A percentile compares a stretch with the other conserved stretches of the same genome.
Conservation (phyloP, 2,329 filamentous ascomycete genomes). For the Fusarium sacchari region DNA sequence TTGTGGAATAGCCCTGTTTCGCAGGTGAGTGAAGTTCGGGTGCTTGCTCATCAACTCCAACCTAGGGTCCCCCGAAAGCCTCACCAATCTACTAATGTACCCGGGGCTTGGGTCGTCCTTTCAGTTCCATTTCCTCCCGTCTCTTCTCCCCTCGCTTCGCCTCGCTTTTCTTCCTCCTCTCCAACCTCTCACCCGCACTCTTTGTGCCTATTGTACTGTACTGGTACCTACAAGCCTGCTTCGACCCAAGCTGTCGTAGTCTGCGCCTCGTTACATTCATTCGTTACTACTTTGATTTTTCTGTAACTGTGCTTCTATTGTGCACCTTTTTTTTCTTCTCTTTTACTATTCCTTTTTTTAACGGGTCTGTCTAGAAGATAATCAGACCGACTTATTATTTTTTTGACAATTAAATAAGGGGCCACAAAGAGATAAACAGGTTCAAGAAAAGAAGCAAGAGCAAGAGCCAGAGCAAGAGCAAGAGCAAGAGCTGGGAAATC, state of each 20-base stretch:
- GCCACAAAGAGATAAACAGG: conserved; percentile 12
- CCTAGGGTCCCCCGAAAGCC: conserved; percentile 26
- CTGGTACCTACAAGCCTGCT: conserved; percentile 26
- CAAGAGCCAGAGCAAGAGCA: neutral
- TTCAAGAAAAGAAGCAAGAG: conserved; percentile 23
- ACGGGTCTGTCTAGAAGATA: conserved; percentile 29
- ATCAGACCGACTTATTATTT: conserved; percentile 9
- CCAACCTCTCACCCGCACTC: conserved; percentile 29
- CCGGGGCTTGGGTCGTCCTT: conserved; percentile 6
- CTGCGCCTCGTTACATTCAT: conserved; percentile 37
- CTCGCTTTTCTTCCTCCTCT: conserved; percentile 15
- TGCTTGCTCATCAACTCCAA: conserved; percentile 23
- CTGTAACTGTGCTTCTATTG: conserved; percentile 2
- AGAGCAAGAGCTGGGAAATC: conserved; percentile 21
- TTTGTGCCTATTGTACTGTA: conserved; percentile 18
- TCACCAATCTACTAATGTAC: conserved; percentile 13
- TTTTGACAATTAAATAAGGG: conserved; percentile 23
- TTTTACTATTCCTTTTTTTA: conserved; percentile 5
- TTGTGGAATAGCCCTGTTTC: conserved; percentile 27
- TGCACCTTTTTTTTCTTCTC: conserved; percentile 1
- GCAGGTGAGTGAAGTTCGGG: conserved; percentile 5
- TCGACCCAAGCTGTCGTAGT: conserved; percentile 39
- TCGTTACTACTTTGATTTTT: conserved; percentile 25
- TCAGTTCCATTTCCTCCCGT: conserved; percentile 10
- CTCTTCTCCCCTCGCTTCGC: conserved; percentile 1